These are phyloP conservation scores for Nitzschia inconspicua DNA, from an alignment of 108 stramenopile species.

Conservation along the genomic window DNA sequence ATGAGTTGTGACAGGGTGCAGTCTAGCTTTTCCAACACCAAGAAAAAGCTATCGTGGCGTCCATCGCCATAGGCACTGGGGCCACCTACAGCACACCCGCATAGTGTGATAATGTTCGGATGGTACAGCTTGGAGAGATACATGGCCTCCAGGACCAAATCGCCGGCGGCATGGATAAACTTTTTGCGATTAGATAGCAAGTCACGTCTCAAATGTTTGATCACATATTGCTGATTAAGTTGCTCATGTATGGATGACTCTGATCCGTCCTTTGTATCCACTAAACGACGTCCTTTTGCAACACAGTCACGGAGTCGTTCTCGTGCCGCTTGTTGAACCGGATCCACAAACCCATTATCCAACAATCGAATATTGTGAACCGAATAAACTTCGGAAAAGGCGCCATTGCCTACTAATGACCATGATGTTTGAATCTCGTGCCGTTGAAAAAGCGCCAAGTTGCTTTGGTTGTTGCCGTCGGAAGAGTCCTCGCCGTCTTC, in stretches of 20 bases:
- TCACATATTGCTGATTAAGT: conserved; percentile 54
- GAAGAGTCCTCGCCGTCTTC: neutral
- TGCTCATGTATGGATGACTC: too few relatives aligned
- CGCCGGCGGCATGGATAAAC: conserved; percentile 57
- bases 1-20: conserved; percentile 52
- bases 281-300: too few relatives aligned
- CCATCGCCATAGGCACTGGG: conserved; percentile 23
- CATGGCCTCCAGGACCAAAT: conserved; percentile 72
- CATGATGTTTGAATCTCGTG: conserved; percentile 35
- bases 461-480: neutral
- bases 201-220: conserved; percentile 58
- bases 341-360: conserved; percentile 4
- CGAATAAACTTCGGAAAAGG: conserved; percentile 54
- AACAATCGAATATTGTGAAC: conserved; percentile 4
- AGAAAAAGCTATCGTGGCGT: conserved; percentile 51
- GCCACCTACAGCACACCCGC: conserved; percentile 60
- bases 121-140: conserved; percentile 63
- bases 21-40: conserved; percentile 61
- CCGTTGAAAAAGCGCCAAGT: conserved; percentile 28
- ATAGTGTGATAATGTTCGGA: conserved; percentile 71
- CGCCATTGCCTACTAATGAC: conserved; percentile 42
- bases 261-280: too few relatives aligned
- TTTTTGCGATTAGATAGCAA: conserved; percentile 7
- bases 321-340: neutral
- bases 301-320: neutral